These are phyloP conservation scores for Pseudogymnoascus sp. DNA, from an alignment of 2,329 filamentous ascomycete genomes.

Conservation along the genomic window DNA sequence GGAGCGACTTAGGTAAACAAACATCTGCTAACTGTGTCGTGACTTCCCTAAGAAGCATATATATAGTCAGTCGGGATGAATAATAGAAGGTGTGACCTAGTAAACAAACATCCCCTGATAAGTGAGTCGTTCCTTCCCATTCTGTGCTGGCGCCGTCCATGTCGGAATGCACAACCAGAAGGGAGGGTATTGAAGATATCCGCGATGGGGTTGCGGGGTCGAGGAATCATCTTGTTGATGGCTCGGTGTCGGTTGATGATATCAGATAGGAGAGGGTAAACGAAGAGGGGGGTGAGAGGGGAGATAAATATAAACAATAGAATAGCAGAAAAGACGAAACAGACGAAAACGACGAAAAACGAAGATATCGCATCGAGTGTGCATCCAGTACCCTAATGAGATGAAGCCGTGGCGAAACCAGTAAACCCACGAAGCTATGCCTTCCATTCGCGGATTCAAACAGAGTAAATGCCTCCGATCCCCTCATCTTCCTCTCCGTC, in stretches of 20 bases:
- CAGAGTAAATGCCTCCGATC: neutral
- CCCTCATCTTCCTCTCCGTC: neutral
- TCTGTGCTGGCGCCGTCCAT: neutral
- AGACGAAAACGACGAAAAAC: neutral
- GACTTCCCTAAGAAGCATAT: neutral
- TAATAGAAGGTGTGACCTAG: neutral
- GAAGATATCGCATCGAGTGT: neutral
- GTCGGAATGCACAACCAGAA: neutral
- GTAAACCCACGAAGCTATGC: neutral
- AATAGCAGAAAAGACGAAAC: neutral
- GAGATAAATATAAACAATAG: neutral
- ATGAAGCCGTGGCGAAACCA: no score
- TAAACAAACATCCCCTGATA: neutral
- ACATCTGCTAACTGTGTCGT: neutral
- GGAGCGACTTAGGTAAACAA: neutral
- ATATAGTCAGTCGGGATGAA: neutral
- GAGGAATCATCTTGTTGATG: neutral
- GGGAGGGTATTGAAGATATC: neutral
- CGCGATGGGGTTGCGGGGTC: neutral
- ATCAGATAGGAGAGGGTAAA: neutral
- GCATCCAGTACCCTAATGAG: neutral
- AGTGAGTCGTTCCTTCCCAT: neutral
- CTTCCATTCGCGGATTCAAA: neutral
- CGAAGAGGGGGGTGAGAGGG: no score
- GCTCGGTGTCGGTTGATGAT: neutral